Base-by-base conservation (phyloP, 805 yeast species). In the Pichia thaimueangensis region DNA sequence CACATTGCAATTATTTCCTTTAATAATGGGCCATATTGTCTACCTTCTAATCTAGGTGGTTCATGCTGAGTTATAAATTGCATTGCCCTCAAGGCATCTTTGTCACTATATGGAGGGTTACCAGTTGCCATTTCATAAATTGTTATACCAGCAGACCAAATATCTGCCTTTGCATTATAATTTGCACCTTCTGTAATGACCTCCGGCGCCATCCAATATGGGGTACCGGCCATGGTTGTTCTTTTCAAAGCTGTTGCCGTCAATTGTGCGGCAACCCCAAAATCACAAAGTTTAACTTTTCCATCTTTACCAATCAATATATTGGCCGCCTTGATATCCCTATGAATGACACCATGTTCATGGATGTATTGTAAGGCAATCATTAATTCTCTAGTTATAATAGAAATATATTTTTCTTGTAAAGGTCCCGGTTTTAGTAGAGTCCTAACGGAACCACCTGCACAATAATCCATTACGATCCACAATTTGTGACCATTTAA, bases 171-270 rank as follows among this genome's bases (percentile, higher is more conserved):
- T 34, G 82, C 76, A 60, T 86, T 95, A 68, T 93, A 85, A 8
- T 82, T 74, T 13, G 82, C 84, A 31, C 94, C 95, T 61, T 91
- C 97, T 65, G 86, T 74, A 30, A 91, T 91, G 25, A 91, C 98
- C 61, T 91, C 98, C 0, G 98, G 98, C 0, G 98, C 97, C 98
- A 93, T 93, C 98, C 98, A 93, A 59, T 88, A 93, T 0, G 94
- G 94, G 0, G 95, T 85, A 7, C 95, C 95, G 0, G 96, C 97
- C 78, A 94, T 88, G 0, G 98, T 93, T 28, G 91, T 85, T 53
- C 98, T 71, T 58, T 88, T 86, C 35, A 81, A 60, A 16, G 80
- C 77, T 30, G 81, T 74, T 29, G 89, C 73, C 3, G 94, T 78
- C 34, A 89, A 68, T 58, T 87, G 91, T 2, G 97, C 97, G 1